A percentile compares a stretch with the other conserved stretches of the same genome.
Conservation (phyloP, 108 stramenopile species). For the Cyclotella atomus region DNA sequence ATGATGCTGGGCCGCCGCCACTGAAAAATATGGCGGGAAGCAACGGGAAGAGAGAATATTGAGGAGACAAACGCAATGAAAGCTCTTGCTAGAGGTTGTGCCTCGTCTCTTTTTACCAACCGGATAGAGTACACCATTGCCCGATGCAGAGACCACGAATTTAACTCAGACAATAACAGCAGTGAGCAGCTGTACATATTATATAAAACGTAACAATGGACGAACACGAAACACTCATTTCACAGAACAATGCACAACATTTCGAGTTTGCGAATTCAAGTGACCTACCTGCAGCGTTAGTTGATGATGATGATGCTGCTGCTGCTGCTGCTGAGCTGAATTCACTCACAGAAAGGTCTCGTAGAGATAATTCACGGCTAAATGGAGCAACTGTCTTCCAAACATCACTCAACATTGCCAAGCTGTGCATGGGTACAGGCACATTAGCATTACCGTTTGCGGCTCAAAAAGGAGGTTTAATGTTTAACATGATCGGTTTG, state of each 20-base stretch:
- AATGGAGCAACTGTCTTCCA: constrained; percentile 47
- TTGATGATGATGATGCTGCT: neutral
- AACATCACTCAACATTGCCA: constrained; percentile 62
- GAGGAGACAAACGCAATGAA: too few species aligned
- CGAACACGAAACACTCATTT: neutral
- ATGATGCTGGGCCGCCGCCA: too few species aligned
- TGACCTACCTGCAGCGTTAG: too few species aligned
- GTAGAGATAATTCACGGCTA: neutral
- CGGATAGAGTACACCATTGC: too few species aligned
- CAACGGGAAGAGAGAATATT: too few species aligned
- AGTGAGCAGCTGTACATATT: too few species aligned
- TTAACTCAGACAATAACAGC: too few species aligned
- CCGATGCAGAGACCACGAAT: too few species aligned
- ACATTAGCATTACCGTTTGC: constrained; percentile 80
- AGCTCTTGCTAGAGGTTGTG: too few species aligned
- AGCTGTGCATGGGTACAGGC: constrained; percentile 75
- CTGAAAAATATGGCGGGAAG: too few species aligned
- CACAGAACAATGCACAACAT: neutral
- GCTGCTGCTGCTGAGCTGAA: neutral
- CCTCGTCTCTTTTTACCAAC: too few species aligned
- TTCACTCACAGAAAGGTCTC: neutral
- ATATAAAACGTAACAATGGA: neutral
- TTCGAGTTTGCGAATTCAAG: neutral
- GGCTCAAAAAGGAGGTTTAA: constrained; percentile 68
- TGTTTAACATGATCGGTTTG: constrained; percentile 64